Percentiles rank a stretch among this genome's conserved stretches.
phyloP scores from a whole-genome alignment of 192 early-diverging fungal species.

The Gorgonomyces haynaldii region DNA sequence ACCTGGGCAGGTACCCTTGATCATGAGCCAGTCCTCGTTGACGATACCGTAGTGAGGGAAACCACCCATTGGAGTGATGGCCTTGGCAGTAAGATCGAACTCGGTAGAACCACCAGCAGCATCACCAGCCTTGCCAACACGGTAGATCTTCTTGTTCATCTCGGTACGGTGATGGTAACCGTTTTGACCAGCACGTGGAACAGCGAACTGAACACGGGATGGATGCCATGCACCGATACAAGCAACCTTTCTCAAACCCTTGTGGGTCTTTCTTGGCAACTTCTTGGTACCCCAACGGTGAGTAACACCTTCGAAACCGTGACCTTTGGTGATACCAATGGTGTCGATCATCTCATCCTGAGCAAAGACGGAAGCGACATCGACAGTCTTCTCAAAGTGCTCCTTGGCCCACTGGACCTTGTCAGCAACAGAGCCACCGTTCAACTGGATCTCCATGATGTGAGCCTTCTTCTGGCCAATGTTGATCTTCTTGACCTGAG shows the following conservation, averaged over 20 bases:
- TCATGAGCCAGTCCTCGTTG: conserved; percentile 95
- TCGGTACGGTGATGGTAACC: conserved; percentile 99
- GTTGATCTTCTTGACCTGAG: conserved; percentile 89
- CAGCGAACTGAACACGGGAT: conserved; percentile 91
- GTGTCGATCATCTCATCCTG: conserved; percentile 99
- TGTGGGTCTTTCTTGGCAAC: conserved; percentile 99
- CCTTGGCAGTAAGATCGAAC: conserved; percentile 90
- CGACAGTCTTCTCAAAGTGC: conserved; percentile 96
- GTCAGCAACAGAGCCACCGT: conserved; percentile 90
- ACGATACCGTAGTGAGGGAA: conserved; percentile 99
- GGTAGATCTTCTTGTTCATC: conserved; percentile 99
- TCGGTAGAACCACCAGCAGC: conserved; percentile 80
- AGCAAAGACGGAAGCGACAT: conserved; percentile 83
- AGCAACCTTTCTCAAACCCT: conserved; percentile 99
- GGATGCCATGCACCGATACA: conserved; percentile 99
- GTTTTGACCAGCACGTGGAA: conserved; percentile 98
- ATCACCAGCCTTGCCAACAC: conserved; percentile 75
- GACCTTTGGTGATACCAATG: conserved; percentile 98
- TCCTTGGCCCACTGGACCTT: conserved; percentile 97
- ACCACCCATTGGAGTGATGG: conserved; percentile 95
- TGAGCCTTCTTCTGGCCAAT: conserved; percentile 98
- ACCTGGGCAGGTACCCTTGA: conserved; percentile 97
- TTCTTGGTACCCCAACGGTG: conserved; percentile 99
- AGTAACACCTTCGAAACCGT: conserved; percentile 98
- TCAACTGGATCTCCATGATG: conserved; percentile 98